These are phyloP conservation scores for Colletotrichum orbiculare DNA, from an alignment of 2,329 filamentous ascomycete species.

Conservation along the genomic window DNA sequence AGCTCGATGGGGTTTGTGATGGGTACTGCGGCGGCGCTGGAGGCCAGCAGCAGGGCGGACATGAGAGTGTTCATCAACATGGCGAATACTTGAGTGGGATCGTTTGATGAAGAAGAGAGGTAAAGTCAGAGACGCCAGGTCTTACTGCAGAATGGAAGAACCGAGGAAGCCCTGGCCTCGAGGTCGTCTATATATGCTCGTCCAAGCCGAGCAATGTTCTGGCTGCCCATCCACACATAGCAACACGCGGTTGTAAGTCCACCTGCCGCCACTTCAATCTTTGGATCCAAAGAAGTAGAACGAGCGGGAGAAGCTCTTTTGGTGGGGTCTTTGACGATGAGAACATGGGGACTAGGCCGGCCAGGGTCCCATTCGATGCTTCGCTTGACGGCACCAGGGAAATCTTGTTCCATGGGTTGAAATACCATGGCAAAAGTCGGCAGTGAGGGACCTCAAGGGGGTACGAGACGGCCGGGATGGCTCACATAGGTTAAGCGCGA, in stretches of 20 bases:
- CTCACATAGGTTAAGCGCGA: conserved; percentile 4
- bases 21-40: conserved; percentile 45
- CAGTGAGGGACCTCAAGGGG: conserved; percentile 17
- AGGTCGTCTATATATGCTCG: conserved; percentile 20
- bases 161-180: background rate
- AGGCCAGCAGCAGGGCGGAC: conserved; percentile 42
- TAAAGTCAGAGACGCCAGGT: conserved; percentile 3
- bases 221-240: too few species aligned
- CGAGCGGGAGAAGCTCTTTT: conserved; percentile 16
- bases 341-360: conserved; percentile 4
- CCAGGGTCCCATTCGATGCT: conserved; percentile 5
- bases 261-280: conserved; percentile 30
- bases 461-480: background rate
- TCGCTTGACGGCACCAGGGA: conserved; percentile 12
- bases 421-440: conserved; percentile 1
- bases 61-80: conserved; percentile 40
- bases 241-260: conserved; percentile 11
- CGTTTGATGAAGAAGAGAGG: background rate
- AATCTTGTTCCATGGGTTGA: conserved; percentile 17
- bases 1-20: conserved; percentile 50
- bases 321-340: conserved; percentile 1
- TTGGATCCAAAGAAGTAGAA: conserved; percentile 4
- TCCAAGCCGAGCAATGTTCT: background rate
- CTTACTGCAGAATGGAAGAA: background rate
- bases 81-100: background rate